Evolutionary conservation across 1,284 basidiomycete species (phyloP), one percentile per base, ranked within the genome.

Genomic region (Flammula alnicola): DNA sequence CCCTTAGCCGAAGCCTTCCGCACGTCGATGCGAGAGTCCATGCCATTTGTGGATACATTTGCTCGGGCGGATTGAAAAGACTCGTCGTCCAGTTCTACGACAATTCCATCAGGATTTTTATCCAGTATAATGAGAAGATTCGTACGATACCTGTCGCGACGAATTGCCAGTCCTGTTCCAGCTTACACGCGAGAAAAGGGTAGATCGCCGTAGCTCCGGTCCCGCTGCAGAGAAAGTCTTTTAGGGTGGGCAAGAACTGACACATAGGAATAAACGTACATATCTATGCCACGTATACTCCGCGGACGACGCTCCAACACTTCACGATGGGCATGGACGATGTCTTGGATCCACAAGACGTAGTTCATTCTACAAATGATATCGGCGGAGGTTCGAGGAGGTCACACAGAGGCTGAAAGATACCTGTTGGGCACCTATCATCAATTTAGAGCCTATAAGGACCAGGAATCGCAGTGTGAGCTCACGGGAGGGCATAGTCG

Each of bases 131-230:
- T 19, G 20, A 17, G 10, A 23, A 25, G 19, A 12, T 32, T 17
- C 27, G 11, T 12, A 6, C 30, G 31, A n/a, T 47, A 91, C 93
- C 93, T 33, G 91, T 93, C 0, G 79, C 92, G 16, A 82, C 58
- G 44, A 95, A 83, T 1, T 59, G 58, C 77, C 88, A 90, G 1
- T 62, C 63, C 1, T 76, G 65, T 29, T 84, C 72, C 17, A 83
- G 64, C 2, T 70, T 75, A 62, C 86, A 88, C 0, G 81, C 80
- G 0, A 98, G 77, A 0, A 97, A 72, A 0, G 95, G 87, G 58
- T 98, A 98, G 54, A 98, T 94, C 0, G 84, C 91, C 0, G 91
- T 90, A 6, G 94, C 86, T 0, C 95, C 95, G 6, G 93, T 96
- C 12, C 95, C 95, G 32, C 94, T 95, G 56, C 8, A 22, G n/a